These are phyloP conservation scores for Gaultheria prostrata DNA, from an alignment of 148 eudicot genomes.

Conservation along the genomic window DNA sequence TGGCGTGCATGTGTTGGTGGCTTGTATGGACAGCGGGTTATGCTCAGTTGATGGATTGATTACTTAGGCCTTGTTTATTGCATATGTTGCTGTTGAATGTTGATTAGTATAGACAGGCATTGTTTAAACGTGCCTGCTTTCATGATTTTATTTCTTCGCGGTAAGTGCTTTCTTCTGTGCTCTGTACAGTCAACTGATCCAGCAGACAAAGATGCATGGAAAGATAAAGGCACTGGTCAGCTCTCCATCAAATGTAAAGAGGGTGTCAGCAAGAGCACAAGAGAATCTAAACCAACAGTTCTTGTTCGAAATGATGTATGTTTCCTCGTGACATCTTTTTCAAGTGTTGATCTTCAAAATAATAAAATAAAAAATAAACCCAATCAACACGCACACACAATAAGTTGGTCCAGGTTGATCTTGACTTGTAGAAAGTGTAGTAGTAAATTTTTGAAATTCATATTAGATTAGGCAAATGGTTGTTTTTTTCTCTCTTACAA, in stretches of 20 bases:
- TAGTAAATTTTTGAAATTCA: not conserved
- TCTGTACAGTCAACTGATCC: slow-evolving; percentile 69
- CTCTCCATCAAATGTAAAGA: slow-evolving; percentile 20
- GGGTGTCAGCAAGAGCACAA: slow-evolving; percentile 14
- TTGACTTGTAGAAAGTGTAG: not conserved
- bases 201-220: slow-evolving; percentile 59
- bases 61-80: not conserved
- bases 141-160: not conserved
- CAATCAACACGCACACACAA: no score
- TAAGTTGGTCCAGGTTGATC: slow-evolving; percentile 2
- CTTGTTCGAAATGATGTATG: slow-evolving; percentile 92
- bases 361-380: no score
- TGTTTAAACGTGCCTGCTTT: not conserved
- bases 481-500: not conserved
- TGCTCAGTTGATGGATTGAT: not conserved
- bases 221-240: slow-evolving; percentile 18
- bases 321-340: slow-evolving; percentile 17
- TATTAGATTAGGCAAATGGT: not conserved
- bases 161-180: not conserved
- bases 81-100: not conserved
- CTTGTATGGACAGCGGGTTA: not conserved
- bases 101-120: not conserved
- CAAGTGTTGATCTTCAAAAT: no score
- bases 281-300: slow-evolving; percentile 72
- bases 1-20: not conserved